phyloP scores from a whole-genome alignment of 805 yeast species.

The Saturnispora diversa region DNA sequence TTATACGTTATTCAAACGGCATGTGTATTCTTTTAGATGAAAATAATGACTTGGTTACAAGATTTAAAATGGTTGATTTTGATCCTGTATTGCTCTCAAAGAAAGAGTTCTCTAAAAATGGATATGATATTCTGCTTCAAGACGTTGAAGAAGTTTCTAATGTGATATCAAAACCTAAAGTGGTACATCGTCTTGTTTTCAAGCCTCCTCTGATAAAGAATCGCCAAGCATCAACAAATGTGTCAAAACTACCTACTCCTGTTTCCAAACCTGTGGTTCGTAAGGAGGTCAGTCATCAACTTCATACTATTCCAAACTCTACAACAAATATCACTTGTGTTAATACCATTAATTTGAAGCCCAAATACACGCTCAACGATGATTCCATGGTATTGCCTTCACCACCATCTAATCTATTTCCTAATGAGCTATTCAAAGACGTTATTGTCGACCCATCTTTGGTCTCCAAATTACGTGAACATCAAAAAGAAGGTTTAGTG shows the following conservation, averaged over 20 bases:
- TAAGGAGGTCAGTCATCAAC: no score
- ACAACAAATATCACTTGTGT: no score
- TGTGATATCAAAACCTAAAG: neutral
- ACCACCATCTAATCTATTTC: conserved; percentile 11
- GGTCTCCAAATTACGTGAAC: conserved; percentile 55
- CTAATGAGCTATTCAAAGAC: conserved; percentile 20
- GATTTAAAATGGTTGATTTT: conserved; percentile 6
- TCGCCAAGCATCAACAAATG: neutral
- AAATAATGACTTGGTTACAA: conserved; percentile 3
- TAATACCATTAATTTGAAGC: no score
- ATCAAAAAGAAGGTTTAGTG: conserved; percentile 76
- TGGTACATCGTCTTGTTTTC: conserved; percentile 1
- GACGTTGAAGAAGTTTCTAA: neutral
- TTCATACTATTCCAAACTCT: no score
- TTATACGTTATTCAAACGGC: neutral
- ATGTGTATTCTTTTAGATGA: conserved; percentile 5
- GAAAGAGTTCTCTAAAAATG: conserved; percentile 1
- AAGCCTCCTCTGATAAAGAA: conserved; percentile 2
- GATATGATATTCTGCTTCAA: conserved; percentile 6
- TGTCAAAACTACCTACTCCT: no score
- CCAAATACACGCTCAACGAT: neutral
- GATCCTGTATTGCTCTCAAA: conserved; percentile 2
- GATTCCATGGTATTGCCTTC: conserved; percentile 38
- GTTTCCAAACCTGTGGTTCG: no score
- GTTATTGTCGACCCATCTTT: conserved; percentile 58